phyloP scores from a whole-genome alignment of 305 asterid genomes.

The Fraxinus ornus region DNA sequence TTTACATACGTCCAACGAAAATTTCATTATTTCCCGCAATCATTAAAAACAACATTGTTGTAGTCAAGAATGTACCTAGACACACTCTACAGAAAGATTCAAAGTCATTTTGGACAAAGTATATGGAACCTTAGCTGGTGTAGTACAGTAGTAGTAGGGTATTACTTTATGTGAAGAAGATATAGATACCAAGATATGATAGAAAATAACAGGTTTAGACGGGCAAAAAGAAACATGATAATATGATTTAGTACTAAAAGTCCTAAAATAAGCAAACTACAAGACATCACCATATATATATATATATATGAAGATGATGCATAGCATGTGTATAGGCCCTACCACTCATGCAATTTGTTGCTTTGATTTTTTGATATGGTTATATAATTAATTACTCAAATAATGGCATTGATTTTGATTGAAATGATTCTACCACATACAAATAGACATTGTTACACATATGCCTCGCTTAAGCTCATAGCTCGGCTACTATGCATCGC shows the following conservation, averaged over 20 bases:
- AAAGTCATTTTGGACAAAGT: background rate
- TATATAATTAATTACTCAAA: background rate
- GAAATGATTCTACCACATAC: background rate
- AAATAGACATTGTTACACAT: background rate
- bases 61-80: constrained; percentile 39
- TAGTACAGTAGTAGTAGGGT: background rate
- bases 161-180: constrained; percentile 13
- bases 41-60: constrained; percentile 13
- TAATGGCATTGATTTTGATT: background rate
- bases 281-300: background rate
- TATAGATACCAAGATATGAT: constrained; percentile 7
- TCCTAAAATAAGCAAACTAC: background rate
- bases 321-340: constrained; percentile 15
- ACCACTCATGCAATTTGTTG: constrained; percentile 1
- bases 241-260: background rate
- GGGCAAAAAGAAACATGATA: constrained; percentile 6
- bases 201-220: constrained; percentile 17
- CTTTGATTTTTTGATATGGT: background rate
- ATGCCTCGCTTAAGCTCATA: no score
- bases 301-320: background rate
- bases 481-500: no score
- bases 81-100: constrained; percentile 29
- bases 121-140: background rate
- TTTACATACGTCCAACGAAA: background rate
- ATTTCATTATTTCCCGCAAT: background rate